Evolutionary conservation across 2,329 filamentous ascomycete genomes (phyloP), one percentile per base, ranked within the genome.

Genomic region (Lecanicillium sp.): DNA sequence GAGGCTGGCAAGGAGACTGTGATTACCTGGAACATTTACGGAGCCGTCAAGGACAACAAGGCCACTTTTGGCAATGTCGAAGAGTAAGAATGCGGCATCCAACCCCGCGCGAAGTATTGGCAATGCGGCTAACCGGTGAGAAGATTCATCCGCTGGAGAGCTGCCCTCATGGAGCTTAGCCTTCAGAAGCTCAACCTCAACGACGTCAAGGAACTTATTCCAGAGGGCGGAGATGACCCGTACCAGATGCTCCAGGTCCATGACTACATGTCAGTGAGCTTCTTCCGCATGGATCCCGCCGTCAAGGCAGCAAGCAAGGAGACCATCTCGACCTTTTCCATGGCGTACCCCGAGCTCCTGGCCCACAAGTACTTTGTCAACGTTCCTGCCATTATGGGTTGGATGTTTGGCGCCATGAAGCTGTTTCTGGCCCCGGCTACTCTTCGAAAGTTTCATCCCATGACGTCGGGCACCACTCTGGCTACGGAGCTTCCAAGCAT

Each of bases 161-260:
- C 89, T 31, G 86, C 84, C 11, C 75, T 95, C 41, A 94, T 95
- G 88, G 89, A 95, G 59, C 70, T 87, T 34, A 84, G 85, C 3
- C 69, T 95, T 33, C 73, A 78, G 46, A 79, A 85, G 45, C 78
- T 95, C 39, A 70, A 79, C 46, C 72, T 95, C 45, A 57, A 71
- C 15, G 69, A 75, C 18, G 85, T 85, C 37, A 87, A 78, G 8
- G 65, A 71, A 47, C 73, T 77, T 30, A 86, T 89, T 52, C 79
- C 83, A 3, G 80, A 86, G 41, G 80, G 78, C 38, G 81, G 78
- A 45, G 67, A 75, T 48, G 90, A 95, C 55, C 85, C 84, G 1
- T 94, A 95, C 65, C 85, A 90, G 62, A 88, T 94, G 68, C 75
- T 85, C 52, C 89, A 95, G 63, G 80, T 95, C 19, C 90, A 96